Conservation (phyloP, 148 eudicot genomes). For the Camellia lanceoleosa region DNA sequence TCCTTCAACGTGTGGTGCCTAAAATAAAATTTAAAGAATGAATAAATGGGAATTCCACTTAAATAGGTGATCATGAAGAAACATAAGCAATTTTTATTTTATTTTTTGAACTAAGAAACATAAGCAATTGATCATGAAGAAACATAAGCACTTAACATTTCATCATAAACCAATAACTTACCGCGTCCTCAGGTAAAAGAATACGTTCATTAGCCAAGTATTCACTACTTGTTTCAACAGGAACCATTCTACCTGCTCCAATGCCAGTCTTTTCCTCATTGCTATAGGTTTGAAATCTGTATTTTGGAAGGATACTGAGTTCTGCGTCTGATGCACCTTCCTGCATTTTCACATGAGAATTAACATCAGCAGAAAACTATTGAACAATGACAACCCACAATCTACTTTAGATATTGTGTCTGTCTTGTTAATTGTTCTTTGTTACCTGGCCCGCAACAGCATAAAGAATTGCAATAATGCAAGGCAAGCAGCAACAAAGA, state of each 20-base stretch:
- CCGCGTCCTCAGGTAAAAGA: conserved; percentile 89
- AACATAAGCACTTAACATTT: conserved; percentile 10
- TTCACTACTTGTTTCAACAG: conserved; percentile 59
- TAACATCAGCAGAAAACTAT: neutral
- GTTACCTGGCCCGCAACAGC: conserved; percentile 92
- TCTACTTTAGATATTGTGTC: neutral
- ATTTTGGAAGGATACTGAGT: conserved; percentile 70
- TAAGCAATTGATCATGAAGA: neutral
- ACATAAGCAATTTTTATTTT: neutral
- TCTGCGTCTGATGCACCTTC: conserved; percentile 98
- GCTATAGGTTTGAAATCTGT: conserved; percentile 50
- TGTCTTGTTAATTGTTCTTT: neutral
- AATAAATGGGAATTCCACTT: neutral
- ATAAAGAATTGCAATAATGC: conserved; percentile 92
- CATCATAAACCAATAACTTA: conserved; percentile 38
- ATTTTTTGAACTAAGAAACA: too few species aligned
- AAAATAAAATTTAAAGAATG: neutral
- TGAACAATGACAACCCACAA: neutral
- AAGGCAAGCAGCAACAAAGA: conserved; percentile 96
- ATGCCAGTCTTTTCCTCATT: conserved; percentile 47
- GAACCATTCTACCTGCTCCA: conserved; percentile 88
- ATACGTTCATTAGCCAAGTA: conserved; percentile 65
- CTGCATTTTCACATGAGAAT: conserved; percentile 39
- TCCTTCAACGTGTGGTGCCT: neutral
- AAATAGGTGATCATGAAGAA: neutral